Base-by-base conservation (phyloP, 306 rosid species). In the Vigna mungo region DNA sequence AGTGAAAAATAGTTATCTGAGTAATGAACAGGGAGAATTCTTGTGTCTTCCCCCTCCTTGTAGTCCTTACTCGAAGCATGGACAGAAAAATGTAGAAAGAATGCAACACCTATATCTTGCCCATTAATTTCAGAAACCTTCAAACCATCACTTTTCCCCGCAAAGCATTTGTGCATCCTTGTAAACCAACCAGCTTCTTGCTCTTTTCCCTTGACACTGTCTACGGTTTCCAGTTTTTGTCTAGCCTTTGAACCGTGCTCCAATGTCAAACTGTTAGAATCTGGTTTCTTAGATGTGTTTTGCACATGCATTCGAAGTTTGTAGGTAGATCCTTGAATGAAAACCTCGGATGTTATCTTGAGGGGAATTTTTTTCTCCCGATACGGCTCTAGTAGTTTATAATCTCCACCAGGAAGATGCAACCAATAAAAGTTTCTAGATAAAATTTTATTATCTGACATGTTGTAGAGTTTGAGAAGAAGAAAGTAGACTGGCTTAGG, bases 351-450 rank as follows among this genome's bases (percentile, higher is more conserved):
- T 83, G 78, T 84, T 78, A 91, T 84, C 88, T 90, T 86, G 73
- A 94, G 91, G 47, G 98, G 95, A 76, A 94, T 83, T 81, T 84
- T 84, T 70, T 78, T 90, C 87, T 79, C 79, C 81, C 88, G 88
- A 78, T 86, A 92, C 14, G 95, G 87, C 89, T 90, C 97, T 62
- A 94, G 62, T 58, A 83, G 88, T 81, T 89, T 90, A 90, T 94
- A 94, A 76, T 94, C 90, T 75, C 93, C 98, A 82, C 93, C 92
- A 1, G 91, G 54, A 71, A 85, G 87, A 85, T 94, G 96, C 81
- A 94, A 56, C 96, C 98, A 92, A 84, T 94, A 94, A 65, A 94
- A 90, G 90, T 90, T 94, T 85, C 97, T 81, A 7, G 98, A 94
- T 77, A 90, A 67, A 54, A 90, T 83, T 75, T 71, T 81, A 68